Conservation (phyloP, 768 basidiomycete species). For the Tulasnella sp. region DNA sequence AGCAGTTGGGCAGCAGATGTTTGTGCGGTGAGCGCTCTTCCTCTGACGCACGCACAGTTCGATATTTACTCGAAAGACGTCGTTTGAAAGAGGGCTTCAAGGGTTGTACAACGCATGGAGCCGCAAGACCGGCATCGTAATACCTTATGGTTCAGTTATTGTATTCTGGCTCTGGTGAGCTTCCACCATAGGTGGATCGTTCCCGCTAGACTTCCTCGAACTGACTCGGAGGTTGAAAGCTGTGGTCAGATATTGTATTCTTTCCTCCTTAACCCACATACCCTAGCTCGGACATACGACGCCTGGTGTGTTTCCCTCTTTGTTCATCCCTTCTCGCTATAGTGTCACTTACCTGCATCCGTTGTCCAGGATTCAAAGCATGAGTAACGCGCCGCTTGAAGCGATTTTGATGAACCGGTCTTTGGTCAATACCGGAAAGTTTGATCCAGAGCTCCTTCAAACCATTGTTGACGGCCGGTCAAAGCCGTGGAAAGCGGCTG, state of each 20-base stretch:
- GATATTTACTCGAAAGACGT: neutral
- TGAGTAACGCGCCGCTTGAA: conserved; percentile 15
- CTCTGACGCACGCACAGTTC: neutral
- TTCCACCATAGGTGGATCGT: neutral
- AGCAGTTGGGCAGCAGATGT: conserved; percentile 76
- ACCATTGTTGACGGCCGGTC: conserved; percentile 35
- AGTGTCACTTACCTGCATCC: neutral
- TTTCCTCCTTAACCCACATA: conserved; percentile 70
- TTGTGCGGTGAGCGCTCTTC: conserved; percentile 63
- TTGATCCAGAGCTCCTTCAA: conserved; percentile 37
- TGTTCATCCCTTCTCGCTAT: neutral
- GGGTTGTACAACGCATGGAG: conserved; percentile 80
- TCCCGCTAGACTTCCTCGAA: too few relatives aligned
- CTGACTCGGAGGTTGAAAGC: conserved; percentile 32
- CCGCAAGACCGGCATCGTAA: conserved; percentile 50
- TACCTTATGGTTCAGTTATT: conserved; percentile 78
- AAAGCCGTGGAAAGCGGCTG: conserved; percentile 32
- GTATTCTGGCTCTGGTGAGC: conserved; percentile 69
- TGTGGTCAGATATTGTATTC: conserved; percentile 83
- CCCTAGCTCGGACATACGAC: conserved; percentile 69
- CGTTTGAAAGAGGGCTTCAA: conserved; percentile 62
- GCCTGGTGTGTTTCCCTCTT: conserved; percentile 47
- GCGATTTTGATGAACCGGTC: conserved; percentile 50
- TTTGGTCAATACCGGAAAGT: conserved; percentile 50
- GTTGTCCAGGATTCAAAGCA: conserved; percentile 16